Percentiles rank a stretch among this genome's conserved stretches.
phyloP scores from a whole-genome alignment of 1,284 basidiomycete species.

The Heterobasidion annosum region DNA sequence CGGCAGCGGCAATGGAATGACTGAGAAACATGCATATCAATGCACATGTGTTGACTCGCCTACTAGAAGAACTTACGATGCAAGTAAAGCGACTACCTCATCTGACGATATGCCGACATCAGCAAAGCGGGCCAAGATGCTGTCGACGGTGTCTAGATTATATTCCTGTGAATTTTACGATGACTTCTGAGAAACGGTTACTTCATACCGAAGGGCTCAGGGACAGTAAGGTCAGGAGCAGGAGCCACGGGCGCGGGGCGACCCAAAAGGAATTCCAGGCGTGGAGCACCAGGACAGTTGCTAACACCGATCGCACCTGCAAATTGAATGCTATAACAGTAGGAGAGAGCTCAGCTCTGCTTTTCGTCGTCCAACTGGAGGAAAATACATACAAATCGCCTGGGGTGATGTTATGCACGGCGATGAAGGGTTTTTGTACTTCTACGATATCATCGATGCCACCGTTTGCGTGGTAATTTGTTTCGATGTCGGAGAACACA shows the following conservation, averaged over 20 bases:
- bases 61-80: constrained; percentile 4
- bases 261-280: constrained; percentile 16
- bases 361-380: background rate
- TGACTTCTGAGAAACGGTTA: background rate
- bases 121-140: constrained; percentile 15
- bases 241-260: constrained; percentile 16
- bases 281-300: constrained; percentile 20
- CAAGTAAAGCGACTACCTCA: constrained; percentile 11
- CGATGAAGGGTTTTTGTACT: constrained; percentile 12
- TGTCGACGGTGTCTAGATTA: constrained; percentile 11
- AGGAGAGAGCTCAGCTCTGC: background rate
- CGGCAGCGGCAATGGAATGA: constrained; percentile 10
- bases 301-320: constrained; percentile 17
- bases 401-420: constrained; percentile 12
- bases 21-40: background rate
- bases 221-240: constrained; percentile 12
- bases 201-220: constrained; percentile 7
- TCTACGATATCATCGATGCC: constrained; percentile 15
- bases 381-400: constrained; percentile 14
- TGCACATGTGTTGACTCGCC: background rate
- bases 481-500: constrained; percentile 12
- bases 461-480: constrained; percentile 3
- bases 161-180: background rate
- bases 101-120: constrained; percentile 11
- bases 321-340: constrained; percentile 14